Conservation (phyloP, 768 basidiomycete species). For the Amanita molliuscula region DNA sequence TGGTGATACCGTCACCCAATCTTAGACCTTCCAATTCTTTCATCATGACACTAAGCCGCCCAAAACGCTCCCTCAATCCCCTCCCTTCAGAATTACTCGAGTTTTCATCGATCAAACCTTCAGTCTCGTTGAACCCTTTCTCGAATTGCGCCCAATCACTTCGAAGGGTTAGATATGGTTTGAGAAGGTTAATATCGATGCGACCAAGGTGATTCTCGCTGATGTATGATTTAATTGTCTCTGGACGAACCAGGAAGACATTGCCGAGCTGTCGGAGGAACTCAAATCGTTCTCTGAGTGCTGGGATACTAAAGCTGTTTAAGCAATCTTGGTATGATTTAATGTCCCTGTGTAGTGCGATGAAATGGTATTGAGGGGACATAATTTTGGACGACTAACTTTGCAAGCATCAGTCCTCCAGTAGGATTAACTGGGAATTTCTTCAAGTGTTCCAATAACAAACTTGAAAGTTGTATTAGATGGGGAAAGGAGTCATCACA, state of each 20-base stretch:
- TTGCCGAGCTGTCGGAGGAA: constrained; percentile 97
- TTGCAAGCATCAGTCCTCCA: constrained; percentile 96
- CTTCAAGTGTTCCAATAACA: constrained; percentile 87
- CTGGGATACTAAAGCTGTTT: constrained; percentile 69
- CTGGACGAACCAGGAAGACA: constrained; percentile 91
- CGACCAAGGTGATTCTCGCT: constrained; percentile 88
- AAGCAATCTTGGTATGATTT: constrained; percentile 93
- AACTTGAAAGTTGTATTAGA: constrained; percentile 29
- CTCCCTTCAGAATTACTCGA: constrained; percentile 29
- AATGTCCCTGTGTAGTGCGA: constrained; percentile 56
- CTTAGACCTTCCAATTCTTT: constrained; percentile 72
- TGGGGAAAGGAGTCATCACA: not conserved
- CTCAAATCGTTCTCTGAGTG: constrained; percentile 91
- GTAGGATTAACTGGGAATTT: constrained; percentile 97
- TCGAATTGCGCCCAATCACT: constrained; percentile 88
- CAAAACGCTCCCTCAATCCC: constrained; percentile 55
- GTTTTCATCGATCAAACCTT: constrained; percentile 31
- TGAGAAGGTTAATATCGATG: constrained; percentile 77
- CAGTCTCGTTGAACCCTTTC: constrained; percentile 62
- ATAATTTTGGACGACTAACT: constrained; percentile 40
- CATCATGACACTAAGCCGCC: constrained; percentile 76
- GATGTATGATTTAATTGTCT: constrained; percentile 92
- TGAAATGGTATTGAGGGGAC: not conserved
- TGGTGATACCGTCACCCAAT: constrained; percentile 45
- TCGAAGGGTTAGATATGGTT: constrained; percentile 84